Base-by-base conservation (phyloP, 495 filamentous ascomycete genomes). In the Rostrohypoxylon terebratum region DNA sequence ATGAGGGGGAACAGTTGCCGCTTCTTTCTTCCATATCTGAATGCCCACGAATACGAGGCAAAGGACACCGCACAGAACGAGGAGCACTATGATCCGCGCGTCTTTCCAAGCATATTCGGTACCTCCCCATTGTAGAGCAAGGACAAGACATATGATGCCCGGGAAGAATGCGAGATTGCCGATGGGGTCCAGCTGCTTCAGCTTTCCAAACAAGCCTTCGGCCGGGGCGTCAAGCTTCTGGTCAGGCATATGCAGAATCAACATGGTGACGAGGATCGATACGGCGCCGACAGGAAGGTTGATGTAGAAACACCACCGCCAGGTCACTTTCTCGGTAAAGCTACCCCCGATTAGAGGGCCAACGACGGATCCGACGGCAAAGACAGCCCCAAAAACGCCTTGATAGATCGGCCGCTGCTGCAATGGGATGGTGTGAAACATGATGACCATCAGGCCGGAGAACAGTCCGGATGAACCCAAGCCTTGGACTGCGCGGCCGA, bases 101-200 rank as follows among this genome's bases (percentile, higher is more conserved):
- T 83, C 82, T 33, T 69, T 77, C 93, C 93, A 96, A 1, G 80
- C 64, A 59, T 90, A 89, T 23, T 82, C 86, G 5, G 84, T 83
- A 0, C 93, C 93, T 42, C 91, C 93, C 90, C 93, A 97, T 73
- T 96, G 92, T 3, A 97, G 82, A 0, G 93, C 94, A 0, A 97
- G 82, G 45, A 96, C 77, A 14, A 93, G 81, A 57, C 87, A 88
- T 54, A 94, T 83, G 14, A 96, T 86, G 14, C 83, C 85, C 4
- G 90, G 91, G 18, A 96, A 79, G 75, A 96, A 90, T 44, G 90
- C 72, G 0, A 82, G 10, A 0, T 87, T 89, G 6, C 93, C 93
- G 2, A 87, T 59, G 2, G 90, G 83, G 78, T 97, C 93, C 23
- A 96, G 80, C 55, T 91, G 82, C 20, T 80, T 76, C 2, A 86